These are phyloP conservation scores for Coprinopsis marcescibilis DNA, from an alignment of 768 basidiomycete species.

Conservation along the genomic window DNA sequence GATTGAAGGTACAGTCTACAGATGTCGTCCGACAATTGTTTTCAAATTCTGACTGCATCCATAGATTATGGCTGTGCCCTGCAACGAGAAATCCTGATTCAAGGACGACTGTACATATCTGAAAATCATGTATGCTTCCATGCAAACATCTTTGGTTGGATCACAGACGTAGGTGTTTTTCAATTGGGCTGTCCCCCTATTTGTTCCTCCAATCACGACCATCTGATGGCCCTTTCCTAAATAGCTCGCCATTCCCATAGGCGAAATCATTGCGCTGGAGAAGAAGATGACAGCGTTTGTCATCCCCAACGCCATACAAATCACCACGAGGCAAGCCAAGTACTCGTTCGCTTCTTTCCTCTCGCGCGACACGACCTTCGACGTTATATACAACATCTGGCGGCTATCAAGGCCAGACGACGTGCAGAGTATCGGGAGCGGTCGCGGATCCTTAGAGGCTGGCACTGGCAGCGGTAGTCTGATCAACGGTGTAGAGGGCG, in stretches of 20 bases:
- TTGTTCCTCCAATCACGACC: constrained; percentile 1
- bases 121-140: constrained; percentile 99
- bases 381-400: constrained; percentile 97
- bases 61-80: constrained; percentile 96
- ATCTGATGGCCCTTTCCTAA: constrained; percentile 3
- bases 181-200: constrained; percentile 1
- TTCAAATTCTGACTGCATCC: constrained; percentile 5
- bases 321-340: constrained; percentile 77
- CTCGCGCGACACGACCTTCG: constrained; percentile 91
- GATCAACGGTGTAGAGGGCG: constrained; percentile 13
- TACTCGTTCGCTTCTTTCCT: constrained; percentile 97
- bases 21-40: constrained; percentile 7
- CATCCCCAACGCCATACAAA: constrained; percentile 93
- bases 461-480: constrained; percentile 14
- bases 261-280: constrained; percentile 81
- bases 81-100: constrained; percentile 93
- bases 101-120: constrained; percentile 93
- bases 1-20: constrained; percentile 76
- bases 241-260: constrained; percentile 83
- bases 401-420: constrained; percentile 77
- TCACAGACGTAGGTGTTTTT: constrained; percentile 74
- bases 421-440: constrained; percentile 28
- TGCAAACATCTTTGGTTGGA: constrained; percentile 99
- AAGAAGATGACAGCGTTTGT: constrained; percentile 98
- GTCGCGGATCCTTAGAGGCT: constrained; percentile 31